phyloP scores from a whole-genome alignment of 345 rosid species.

The Sonneratia alba region DNA sequence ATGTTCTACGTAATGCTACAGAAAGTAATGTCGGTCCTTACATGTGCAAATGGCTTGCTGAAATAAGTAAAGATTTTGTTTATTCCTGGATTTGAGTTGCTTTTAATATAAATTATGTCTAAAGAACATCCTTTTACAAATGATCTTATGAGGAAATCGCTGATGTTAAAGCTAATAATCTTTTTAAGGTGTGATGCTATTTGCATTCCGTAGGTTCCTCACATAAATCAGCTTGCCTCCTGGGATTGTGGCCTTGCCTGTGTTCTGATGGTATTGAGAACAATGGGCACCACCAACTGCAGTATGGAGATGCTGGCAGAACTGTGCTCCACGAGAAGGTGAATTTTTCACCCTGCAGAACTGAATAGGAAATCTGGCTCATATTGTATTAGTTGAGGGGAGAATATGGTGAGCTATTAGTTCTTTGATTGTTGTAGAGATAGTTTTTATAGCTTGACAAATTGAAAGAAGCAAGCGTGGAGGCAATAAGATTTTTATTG shows the following conservation, averaged over 20 bases:
- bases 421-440: not conserved
- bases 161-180: not conserved
- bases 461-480: no score
- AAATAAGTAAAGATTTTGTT: not conserved
- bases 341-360: constrained; percentile 1
- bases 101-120: not conserved
- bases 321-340: constrained; percentile 78
- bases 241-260: constrained; percentile 99
- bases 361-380: no score
- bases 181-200: not conserved
- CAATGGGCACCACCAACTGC: constrained; percentile 50
- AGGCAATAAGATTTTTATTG: no score
- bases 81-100: not conserved
- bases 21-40: no score
- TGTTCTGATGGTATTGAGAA: constrained; percentile 70
- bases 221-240: constrained; percentile 60
- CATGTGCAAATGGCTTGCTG: no score
- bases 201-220: constrained; percentile 50
- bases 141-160: not conserved
- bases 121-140: not conserved
- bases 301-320: constrained; percentile 49
- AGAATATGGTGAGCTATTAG: not conserved
- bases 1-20: not conserved
- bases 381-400: no score
- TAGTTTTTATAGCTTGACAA: not conserved